Evolutionary conservation across 2,329 filamentous ascomycete species (phyloP), one percentile per base, ranked within the genome.

Genomic region (Ceratocystis ficicola): DNA sequence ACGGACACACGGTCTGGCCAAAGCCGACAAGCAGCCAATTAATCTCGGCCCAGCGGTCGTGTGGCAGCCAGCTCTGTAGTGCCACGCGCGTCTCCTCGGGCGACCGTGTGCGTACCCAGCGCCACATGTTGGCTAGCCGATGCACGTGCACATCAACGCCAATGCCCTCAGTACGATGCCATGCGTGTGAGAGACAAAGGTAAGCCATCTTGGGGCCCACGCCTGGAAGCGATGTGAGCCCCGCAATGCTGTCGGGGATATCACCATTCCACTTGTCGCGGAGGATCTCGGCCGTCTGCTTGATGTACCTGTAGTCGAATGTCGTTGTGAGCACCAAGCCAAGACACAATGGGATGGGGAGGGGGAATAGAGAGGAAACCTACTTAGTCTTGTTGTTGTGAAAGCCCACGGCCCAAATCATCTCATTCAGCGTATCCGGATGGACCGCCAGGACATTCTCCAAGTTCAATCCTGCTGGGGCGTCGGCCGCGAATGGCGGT

Each of bases 141-240:
- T 96, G 92, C 2, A 96, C 92, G 75, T 96, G 92, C 4, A 96
- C 91, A 74, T 96, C 92, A 62, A 96, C 92, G 30, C 92, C 92
- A 69, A 96, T 95, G 6, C 92, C 92, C 72, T 84, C 79, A 65
- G 82, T 83, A 44, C 78, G 77, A 70, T 77, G 75, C 83, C 83
- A 85, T 81, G 72, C 89, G 0, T 87, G 87, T 60, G 86, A 87
- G 78, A 96, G 83, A 73, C 88, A 93, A 25, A 96, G 82, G 74
- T 94, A 92, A 12, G 87, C 91, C 92, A 96, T 96, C 77, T 96
- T 96, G 36, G 92, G 92, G 0, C 92, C 92, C 0, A 96, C 92
- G 4, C 92, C 92, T 0, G 91, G 91, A 0, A 96, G 81, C 1
- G 84, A 83, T 63, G 86, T 86, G 22, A 96, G 80, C 0, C 87